Percentiles rank a stretch among this genome's conserved stretches.
Evolutionary conservation across 2,329 filamentous ascomycete genomes (phyloP).

Genomic region (Alternaria sp.): DNA sequence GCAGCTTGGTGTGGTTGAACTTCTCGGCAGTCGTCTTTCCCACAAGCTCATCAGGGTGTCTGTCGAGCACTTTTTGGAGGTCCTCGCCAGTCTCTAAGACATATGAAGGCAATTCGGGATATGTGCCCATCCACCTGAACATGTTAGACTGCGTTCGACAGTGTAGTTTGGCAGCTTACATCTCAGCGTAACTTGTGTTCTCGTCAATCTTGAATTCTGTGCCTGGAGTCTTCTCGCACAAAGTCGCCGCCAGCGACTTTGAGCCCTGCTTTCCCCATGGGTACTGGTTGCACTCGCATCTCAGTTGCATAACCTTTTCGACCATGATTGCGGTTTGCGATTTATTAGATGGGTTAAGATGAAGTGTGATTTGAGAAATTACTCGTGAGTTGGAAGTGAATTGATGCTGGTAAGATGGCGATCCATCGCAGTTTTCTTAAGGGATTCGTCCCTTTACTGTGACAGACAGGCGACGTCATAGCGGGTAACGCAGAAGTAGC

Average conservation of each 20-base stretch:
- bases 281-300: conserved; percentile 66
- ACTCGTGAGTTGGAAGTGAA: background rate
- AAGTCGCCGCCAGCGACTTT: conserved; percentile 68
- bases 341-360: background rate
- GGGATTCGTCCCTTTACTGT: conserved; percentile 19
- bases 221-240: conserved; percentile 70
- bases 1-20: conserved; percentile 68
- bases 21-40: conserved; percentile 67
- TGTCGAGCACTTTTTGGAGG: conserved; percentile 68
- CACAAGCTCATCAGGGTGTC: conserved; percentile 66
- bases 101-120: conserved; percentile 72
- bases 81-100: conserved; percentile 67
- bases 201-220: conserved; percentile 69
- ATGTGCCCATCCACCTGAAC: conserved; percentile 73
- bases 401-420: background rate
- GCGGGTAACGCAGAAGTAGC: conserved; percentile 23
- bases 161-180: conserved; percentile 38
- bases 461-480: conserved; percentile 41
- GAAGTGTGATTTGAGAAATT: background rate
- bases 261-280: conserved; percentile 74
- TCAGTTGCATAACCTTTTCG: conserved; percentile 60
- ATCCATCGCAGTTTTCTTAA: conserved; percentile 6
- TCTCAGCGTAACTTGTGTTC: conserved; percentile 67
- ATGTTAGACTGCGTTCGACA: conserved; percentile 7
- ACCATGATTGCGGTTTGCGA: conserved; percentile 48